Conservation (phyloP, 2,329 filamentous ascomycete species). For the Paracamarosporium sp. region DNA sequence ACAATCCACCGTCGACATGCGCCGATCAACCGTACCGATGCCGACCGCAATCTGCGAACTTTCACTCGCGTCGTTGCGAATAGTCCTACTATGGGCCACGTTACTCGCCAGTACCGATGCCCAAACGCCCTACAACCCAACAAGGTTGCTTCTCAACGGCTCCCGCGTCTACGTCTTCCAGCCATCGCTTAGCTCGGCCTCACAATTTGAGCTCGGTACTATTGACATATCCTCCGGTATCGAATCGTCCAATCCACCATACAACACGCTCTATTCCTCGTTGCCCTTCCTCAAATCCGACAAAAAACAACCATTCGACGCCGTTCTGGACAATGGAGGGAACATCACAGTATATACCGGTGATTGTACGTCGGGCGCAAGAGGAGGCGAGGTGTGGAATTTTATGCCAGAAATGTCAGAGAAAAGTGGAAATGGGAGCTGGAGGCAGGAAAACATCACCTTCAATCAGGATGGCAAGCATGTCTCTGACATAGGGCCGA, state of each 20-base stretch:
- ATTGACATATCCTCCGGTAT: conserved; percentile 70
- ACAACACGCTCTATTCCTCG: conserved; percentile 59
- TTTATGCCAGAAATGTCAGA: conserved; percentile 60
- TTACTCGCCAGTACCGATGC: conserved; percentile 28
- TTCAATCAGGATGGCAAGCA: conserved; percentile 43
- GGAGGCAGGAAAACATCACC: conserved; percentile 55
- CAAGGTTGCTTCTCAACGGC: conserved; percentile 68
- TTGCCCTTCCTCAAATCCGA: conserved; percentile 68
- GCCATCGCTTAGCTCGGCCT: conserved; percentile 56
- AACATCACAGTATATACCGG: conserved; percentile 78
- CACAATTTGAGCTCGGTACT: conserved; percentile 63
- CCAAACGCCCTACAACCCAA: conserved; percentile 77
- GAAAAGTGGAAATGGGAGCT: conserved; percentile 59
- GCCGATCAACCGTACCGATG: background rate
- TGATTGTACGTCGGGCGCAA: conserved; percentile 65
- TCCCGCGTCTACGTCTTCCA: conserved; percentile 74
- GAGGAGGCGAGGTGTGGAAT: conserved; percentile 69
- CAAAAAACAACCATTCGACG: conserved; percentile 66
- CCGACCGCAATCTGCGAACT: conserved; percentile 7
- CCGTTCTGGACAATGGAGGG: conserved; percentile 71
- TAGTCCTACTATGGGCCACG: conserved; percentile 15
- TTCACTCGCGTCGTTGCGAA: conserved; percentile 10
- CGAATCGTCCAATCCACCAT: conserved; percentile 51
- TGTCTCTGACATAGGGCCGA: conserved; percentile 53
- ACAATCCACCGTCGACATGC: conserved; percentile 15